A percentile compares a stretch with the other conserved stretches of the same genome.
Evolutionary conservation across 495 filamentous ascomycete genomes (phyloP).

Genomic region (Antarctomyces pellizariae): DNA sequence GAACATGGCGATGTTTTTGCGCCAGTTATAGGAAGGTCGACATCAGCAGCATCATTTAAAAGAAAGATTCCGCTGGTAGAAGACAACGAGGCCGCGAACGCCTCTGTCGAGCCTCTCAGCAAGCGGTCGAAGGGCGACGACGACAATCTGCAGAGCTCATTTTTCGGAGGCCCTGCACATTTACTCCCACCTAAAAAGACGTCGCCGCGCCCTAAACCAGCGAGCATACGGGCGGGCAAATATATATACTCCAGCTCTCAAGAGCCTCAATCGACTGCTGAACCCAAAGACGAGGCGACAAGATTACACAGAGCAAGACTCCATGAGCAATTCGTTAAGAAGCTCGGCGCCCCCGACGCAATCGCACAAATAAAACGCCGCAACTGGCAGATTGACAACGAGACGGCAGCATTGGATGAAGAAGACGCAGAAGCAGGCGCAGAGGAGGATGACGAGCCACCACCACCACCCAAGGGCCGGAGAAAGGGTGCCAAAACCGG

Average conservation of each 20-base stretch:
- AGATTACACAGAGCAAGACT: slow-evolving; percentile 38
- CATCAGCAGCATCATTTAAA: too few relatives aligned
- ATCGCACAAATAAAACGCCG: slow-evolving; percentile 41
- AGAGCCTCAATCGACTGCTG: slow-evolving; percentile 8
- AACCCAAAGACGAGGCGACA: slow-evolving; percentile 17
- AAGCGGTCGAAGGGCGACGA: slow-evolving; percentile 19
- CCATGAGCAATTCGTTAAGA: slow-evolving; percentile 74
- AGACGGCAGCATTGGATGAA: slow-evolving; percentile 20
- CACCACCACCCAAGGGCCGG: slow-evolving; percentile 20
- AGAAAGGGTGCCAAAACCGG: slow-evolving; percentile 52
- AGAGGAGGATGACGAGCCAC: slow-evolving; percentile 28
- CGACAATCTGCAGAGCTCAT: slow-evolving; percentile 11
- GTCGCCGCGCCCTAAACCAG: slow-evolving; percentile 5
- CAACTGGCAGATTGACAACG: slow-evolving; percentile 27
- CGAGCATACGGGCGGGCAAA: slow-evolving; percentile 16
- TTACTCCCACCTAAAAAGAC: slow-evolving; percentile 1
- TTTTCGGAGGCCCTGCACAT: too few relatives aligned
- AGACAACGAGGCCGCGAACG: slow-evolving; percentile 17
- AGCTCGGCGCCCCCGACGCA: slow-evolving; percentile 65
- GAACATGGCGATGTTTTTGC: slow-evolving; percentile 7
- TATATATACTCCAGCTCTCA: slow-evolving; percentile 21
- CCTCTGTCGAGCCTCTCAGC: slow-evolving; percentile 12
- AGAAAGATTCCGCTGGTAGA: slow-evolving; percentile 24
- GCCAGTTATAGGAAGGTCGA: too few relatives aligned
- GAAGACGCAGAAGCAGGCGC: slow-evolving; percentile 23